Conservation (phyloP, 257 asterid genomes). For the Petunia secreta region DNA sequence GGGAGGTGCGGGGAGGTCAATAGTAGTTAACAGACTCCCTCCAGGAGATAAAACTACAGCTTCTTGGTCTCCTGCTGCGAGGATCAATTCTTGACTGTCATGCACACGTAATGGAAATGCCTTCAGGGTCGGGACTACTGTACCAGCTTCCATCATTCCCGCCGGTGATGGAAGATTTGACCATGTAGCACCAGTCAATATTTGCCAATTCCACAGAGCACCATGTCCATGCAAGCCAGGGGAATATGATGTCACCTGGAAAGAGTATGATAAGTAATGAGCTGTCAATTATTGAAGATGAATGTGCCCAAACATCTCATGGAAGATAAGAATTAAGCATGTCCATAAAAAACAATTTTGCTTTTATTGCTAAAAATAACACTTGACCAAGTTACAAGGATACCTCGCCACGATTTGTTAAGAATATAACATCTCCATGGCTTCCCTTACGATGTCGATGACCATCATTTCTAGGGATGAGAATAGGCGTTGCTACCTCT, state of each 20-base stretch:
- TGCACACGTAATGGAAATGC: slow-evolving; percentile 72
- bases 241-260: slow-evolving; percentile 92
- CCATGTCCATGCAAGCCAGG: slow-evolving; percentile 92
- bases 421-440: slow-evolving; percentile 90
- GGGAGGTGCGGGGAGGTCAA: slow-evolving; percentile 91
- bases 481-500: slow-evolving; percentile 94
- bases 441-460: slow-evolving; percentile 90
- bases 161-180: slow-evolving; percentile 90
- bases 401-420: slow-evolving; percentile 99
- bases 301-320: slow-evolving; percentile 10
- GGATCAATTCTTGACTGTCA: slow-evolving; percentile 75
- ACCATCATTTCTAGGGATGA: slow-evolving; percentile 82
- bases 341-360: neutral
- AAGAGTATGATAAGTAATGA: slow-evolving; percentile 17
- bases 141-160: slow-evolving; percentile 70
- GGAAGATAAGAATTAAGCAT: neutral
- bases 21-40: slow-evolving; percentile 61
- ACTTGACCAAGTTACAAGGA: slow-evolving; percentile 17
- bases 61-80: slow-evolving; percentile 97
- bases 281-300: neutral
- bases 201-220: slow-evolving; percentile 94
- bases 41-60: slow-evolving; percentile 84
- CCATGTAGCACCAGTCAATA: slow-evolving; percentile 88
- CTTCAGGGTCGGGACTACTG: slow-evolving; percentile 79
- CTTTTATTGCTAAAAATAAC: neutral